Base-by-base conservation (phyloP, 192 early-diverging fungal genomes). In the Rhizoclosmatium globosum region DNA sequence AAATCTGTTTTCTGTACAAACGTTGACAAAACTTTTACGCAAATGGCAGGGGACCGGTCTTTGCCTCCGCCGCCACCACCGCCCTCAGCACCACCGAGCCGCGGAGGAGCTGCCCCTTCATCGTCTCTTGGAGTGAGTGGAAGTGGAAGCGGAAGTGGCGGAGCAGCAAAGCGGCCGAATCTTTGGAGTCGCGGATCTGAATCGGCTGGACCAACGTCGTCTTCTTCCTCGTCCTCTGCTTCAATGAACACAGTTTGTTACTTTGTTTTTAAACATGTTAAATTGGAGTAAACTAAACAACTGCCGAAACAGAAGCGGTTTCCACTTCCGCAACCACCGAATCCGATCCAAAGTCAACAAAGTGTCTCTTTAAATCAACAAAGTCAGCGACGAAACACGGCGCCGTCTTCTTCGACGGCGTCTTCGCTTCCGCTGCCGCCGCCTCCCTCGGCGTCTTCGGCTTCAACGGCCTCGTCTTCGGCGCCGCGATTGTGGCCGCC, bases 31-130 rank as follows among this genome's bases (percentile, higher is more conserved):
- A 64, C 19, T 13, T 19, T 38, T 31, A 41, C 69, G 13, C 15
- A 48, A 71, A 57, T 53, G 31, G 31, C 31, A 71, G 38, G 38
- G 23, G 44, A 39, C 23, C 47, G 17, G 69, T 19, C n/a, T 19
- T 38, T 71, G 21, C 69, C 69, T 19, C 69, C 50, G n/a, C 69
- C 69, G 44, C 69, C 69, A 48, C 69, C 69, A 48, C 69, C 69
- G 21, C 69, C 69, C 47, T 21, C 69, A 11, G 69, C 23, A 48
- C 42, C 66, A 17, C 21, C 21, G 38, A 19, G 23, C 60, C 4
- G 6, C 15, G 6, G 60, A 31, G 66, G 69, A 45, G 69, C 31
- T 13, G 69, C 38, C 19, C 19, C 31, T 48, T 17, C 50, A 13
- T 7, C 50, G 17, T 7, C 50, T 17, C 17, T 17, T 7, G 50